Conservation (phyloP, 2,329 filamentous ascomycete species). For the Fusarium zealandicum region DNA sequence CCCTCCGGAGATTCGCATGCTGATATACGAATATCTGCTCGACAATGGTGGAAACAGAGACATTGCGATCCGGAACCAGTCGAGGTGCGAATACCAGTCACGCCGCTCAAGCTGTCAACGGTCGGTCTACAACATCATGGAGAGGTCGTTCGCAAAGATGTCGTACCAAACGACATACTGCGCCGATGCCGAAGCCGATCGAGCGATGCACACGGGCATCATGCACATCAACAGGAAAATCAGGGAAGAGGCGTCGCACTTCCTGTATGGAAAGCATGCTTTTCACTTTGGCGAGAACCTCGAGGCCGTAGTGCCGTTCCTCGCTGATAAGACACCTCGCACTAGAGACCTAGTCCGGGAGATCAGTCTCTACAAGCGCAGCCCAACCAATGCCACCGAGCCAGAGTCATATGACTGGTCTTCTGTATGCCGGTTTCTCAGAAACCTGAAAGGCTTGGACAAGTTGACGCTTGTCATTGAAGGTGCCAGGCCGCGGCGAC, state of each 20-base stretch:
- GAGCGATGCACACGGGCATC: constrained; percentile 52
- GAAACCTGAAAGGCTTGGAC: constrained; percentile 48
- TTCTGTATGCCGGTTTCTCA: constrained; percentile 58
- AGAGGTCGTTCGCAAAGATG: constrained; percentile 49
- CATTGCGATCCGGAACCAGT: constrained; percentile 52
- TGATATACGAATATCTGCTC: constrained; percentile 55
- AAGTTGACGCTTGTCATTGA: constrained; percentile 61
- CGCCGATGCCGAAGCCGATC: constrained; percentile 28
- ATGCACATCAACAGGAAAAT: constrained; percentile 56
- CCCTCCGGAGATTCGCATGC: constrained; percentile 52
- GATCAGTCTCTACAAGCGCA: constrained; percentile 63
- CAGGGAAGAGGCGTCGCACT: constrained; percentile 61
- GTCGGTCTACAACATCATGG: constrained; percentile 52
- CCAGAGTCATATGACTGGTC: constrained; percentile 59
- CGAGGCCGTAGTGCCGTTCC: constrained; percentile 66
- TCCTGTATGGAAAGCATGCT: constrained; percentile 62
- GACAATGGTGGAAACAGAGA: constrained; percentile 48
- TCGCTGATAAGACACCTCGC: constrained; percentile 61
- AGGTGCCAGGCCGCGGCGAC: constrained; percentile 59
- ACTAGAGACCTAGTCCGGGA: constrained; percentile 57
- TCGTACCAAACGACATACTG: constrained; percentile 63
- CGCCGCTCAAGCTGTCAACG: constrained; percentile 37
- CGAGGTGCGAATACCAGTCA: constrained; percentile 35
- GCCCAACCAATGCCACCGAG: constrained; percentile 50
- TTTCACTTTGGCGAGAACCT: constrained; percentile 68